These are phyloP conservation scores for Eustoma russellianum DNA, from an alignment of 257 asterid genomes.

Conservation along the genomic window DNA sequence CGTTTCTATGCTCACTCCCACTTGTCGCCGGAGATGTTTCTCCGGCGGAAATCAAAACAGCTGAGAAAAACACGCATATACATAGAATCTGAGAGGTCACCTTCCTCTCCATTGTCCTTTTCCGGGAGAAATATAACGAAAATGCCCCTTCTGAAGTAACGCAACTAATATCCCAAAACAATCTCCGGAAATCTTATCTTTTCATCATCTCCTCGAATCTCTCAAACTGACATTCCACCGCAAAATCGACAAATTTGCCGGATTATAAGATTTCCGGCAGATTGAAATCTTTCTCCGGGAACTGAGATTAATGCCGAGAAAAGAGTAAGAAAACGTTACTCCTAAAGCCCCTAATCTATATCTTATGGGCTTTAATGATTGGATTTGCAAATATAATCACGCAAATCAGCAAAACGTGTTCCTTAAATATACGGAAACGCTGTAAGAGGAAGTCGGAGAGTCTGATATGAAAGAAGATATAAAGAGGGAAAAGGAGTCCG, in stretches of 20 bases:
- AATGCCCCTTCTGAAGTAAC: not conserved
- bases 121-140: not conserved
- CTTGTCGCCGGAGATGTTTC: constrained; percentile 5
- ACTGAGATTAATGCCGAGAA: not conserved
- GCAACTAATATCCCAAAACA: not conserved
- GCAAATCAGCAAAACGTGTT: not conserved
- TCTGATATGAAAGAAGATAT: no score
- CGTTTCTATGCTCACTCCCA: constrained; percentile 31
- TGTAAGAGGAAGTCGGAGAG: not conserved
- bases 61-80: constrained; percentile 10
- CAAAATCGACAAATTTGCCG: not conserved
- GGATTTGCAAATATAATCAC: no score
- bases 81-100: not conserved
- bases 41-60: not conserved
- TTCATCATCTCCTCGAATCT: not conserved
- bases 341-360: no score
- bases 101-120: constrained; percentile 1
- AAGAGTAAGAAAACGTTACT: not conserved
- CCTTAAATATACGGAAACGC: not conserved
- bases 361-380: no score
- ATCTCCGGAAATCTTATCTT: not conserved
- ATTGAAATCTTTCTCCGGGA: not conserved
- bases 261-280: not conserved
- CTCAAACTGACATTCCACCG: not conserved
- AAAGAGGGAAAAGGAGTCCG: no score